Percentiles rank a stretch among this genome's conserved stretches.
These are phyloP conservation scores for Metarhizium brunneum DNA, from an alignment of 2,329 filamentous ascomycete species.

Conservation along the genomic window DNA sequence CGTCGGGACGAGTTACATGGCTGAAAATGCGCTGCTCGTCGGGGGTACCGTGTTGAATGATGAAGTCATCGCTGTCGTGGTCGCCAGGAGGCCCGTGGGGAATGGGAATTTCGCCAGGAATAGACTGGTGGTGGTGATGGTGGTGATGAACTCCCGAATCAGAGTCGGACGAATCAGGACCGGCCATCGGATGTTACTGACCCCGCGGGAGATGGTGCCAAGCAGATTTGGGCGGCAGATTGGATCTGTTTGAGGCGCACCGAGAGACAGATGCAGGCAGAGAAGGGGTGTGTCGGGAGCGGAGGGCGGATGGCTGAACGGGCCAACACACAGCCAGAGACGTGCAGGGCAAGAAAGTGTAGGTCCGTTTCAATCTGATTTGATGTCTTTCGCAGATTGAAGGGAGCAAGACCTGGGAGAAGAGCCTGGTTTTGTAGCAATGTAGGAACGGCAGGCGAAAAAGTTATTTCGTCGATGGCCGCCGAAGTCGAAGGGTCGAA, in stretches of 20 bases:
- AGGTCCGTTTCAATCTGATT: neutral
- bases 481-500: neutral
- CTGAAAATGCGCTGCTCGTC: slow-evolving; percentile 59
- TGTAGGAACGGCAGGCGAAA: neutral
- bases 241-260: neutral
- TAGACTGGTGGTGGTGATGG: slow-evolving; percentile 23
- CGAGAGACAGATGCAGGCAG: no score
- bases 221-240: neutral
- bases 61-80: slow-evolving; percentile 39
- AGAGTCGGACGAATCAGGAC: slow-evolving; percentile 3
- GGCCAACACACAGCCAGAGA: neutral
- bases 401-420: neutral
- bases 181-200: slow-evolving; percentile 3
- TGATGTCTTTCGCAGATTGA: neutral
- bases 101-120: slow-evolving; percentile 44
- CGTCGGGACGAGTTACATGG: slow-evolving; percentile 75
- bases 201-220: neutral
- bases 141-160: slow-evolving; percentile 2
- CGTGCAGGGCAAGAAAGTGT: no score
- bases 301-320: no score
- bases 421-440: neutral
- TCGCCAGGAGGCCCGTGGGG: slow-evolving; percentile 40
- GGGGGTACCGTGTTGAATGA: slow-evolving; percentile 28
- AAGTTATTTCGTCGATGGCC: neutral
- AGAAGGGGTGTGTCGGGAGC: neutral